Base-by-base conservation (phyloP, 495 filamentous ascomycete species). In the Neurospora sp. region DNA sequence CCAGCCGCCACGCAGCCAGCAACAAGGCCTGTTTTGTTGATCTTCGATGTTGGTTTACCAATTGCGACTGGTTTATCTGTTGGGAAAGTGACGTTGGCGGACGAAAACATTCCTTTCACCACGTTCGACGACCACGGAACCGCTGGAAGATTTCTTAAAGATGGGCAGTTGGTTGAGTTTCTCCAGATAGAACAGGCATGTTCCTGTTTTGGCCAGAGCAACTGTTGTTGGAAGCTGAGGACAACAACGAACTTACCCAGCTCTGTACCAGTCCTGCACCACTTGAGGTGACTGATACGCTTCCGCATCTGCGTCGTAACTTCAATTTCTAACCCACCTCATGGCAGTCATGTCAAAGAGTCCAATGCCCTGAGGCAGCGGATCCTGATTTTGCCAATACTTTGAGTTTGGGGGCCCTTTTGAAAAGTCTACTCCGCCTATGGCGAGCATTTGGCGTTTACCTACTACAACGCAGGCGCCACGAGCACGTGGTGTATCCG, bases 321-420 rank as follows among this genome's bases (percentile, higher is more conserved):
- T 75, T 70, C 80, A 71, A 27, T 69, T 79, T 6, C 41, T 44
- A 14, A 44, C 41, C 83, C 84, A 85, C 53, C 73, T 71, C 76
- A 83, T 53, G 31, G 74, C 76, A 4, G 75, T 82, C 80, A 85
- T 80, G 68, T 85, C 83, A 73, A 82, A 84, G 37, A 85, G 72
- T 0, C 78, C 76, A 39, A 85, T 70, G 3, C 82, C 82, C 35
- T 84, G 78, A 31, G 77, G 78, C 75, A 81, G 82, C 2, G 80
- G 81, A 74, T 85, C 83, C 18, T 20, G 40, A 2, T 73, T 69
- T 68, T 18, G 73, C 71, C 70, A 77, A 72, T 6, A 14, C 16
- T 74, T 73, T 41, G 78, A 73, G 2, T 74, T 71, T 35, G 35
- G 35, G 35, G 35, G 35, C 10, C 82, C 82, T 7, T 44, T 44